phyloP scores from a whole-genome alignment of 805 yeast species.

The Cyberlindnera sargentensis region DNA sequence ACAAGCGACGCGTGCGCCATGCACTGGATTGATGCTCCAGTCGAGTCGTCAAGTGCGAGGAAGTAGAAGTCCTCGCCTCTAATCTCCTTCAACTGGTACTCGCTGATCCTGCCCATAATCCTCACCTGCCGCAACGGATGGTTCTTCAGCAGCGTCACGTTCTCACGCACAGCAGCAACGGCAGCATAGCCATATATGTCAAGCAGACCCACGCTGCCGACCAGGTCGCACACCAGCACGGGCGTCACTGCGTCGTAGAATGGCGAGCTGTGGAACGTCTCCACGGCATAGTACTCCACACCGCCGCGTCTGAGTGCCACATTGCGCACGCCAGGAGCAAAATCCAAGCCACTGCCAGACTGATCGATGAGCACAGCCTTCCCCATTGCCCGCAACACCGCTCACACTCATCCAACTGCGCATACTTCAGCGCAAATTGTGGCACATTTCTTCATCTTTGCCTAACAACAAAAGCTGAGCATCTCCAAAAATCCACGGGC shows the following conservation, averaged over 20 bases:
- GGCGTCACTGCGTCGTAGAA: conserved; percentile 26
- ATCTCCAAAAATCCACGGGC: background rate
- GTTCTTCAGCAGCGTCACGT: conserved; percentile 30
- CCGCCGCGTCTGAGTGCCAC: conserved; percentile 21
- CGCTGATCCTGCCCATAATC: conserved; percentile 31
- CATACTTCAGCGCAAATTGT: no score
- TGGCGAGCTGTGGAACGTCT: conserved; percentile 28
- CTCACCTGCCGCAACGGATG: conserved; percentile 34
- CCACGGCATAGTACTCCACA: conserved; percentile 28
- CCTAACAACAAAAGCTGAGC: no score
- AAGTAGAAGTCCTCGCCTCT: conserved; percentile 15
- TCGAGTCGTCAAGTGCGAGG: conserved; percentile 26
- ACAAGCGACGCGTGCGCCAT: conserved; percentile 21
- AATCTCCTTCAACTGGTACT: conserved; percentile 20
- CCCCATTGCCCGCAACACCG: no score
- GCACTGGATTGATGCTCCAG: conserved; percentile 23
- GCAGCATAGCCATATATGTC: conserved; percentile 25
- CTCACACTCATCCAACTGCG: no score
- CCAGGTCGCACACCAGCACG: conserved; percentile 26
- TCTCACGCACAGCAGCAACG: conserved; percentile 6
- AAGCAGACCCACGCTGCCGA: conserved; percentile 12
- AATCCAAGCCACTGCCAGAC: conserved; percentile 4
- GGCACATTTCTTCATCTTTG: no score
- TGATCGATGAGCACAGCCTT: no score
- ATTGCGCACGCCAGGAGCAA: conserved; percentile 23